phyloP scores from a whole-genome alignment of 2,329 filamentous ascomycete species.

The Aspergillus udagawae region DNA sequence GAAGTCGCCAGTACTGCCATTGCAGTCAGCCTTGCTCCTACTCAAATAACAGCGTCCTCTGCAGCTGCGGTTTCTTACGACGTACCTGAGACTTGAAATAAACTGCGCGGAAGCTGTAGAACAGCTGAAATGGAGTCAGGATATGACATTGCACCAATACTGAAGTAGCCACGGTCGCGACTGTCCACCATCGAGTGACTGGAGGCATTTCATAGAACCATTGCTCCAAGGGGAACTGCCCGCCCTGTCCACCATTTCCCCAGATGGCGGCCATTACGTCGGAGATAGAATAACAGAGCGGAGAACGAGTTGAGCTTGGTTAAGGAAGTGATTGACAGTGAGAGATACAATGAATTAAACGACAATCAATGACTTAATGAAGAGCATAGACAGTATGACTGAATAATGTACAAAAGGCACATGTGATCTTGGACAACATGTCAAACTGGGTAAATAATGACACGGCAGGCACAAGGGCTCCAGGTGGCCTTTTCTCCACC shows the following conservation, averaged over 20 bases:
- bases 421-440: neutral
- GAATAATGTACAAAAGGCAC: neutral
- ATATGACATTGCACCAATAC: constrained; percentile 90
- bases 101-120: constrained; percentile 91
- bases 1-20: constrained; percentile 84
- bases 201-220: constrained; percentile 99
- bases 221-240: constrained; percentile 77
- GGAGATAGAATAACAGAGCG: neutral
- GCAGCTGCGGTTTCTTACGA: constrained; percentile 5
- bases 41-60: constrained; percentile 2
- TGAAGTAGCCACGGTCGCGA: constrained; percentile 81
- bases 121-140: constrained; percentile 88
- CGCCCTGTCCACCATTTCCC: constrained; percentile 45
- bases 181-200: constrained; percentile 95
- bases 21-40: constrained; percentile 6
- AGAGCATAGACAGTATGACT: neutral
- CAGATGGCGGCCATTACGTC: constrained; percentile 41
- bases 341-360: neutral
- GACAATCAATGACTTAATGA: neutral
- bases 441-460: neutral
- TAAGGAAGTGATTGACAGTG: neutral
- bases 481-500: constrained; percentile 21
- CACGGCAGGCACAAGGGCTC: constrained; percentile 5
- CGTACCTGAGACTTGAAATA: constrained; percentile 86
- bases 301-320: neutral